Evolutionary conservation across 2,329 filamentous ascomycete genomes (phyloP), one percentile per base, ranked within the genome.

Genomic region (Lasiodiplodia gonubiensis): DNA sequence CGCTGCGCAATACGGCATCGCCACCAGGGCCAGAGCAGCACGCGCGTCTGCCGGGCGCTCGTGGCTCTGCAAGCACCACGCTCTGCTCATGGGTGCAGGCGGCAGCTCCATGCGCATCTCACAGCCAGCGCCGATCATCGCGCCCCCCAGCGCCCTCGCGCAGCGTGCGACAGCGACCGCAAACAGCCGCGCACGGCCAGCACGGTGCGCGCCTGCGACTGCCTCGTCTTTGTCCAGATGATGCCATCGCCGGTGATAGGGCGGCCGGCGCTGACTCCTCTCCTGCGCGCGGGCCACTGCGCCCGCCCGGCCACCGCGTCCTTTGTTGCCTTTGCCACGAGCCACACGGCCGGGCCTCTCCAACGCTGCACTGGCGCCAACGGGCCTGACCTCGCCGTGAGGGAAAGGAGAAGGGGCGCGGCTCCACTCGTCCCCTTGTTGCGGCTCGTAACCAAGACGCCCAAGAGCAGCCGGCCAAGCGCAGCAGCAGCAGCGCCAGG

Each of bases 281-380:
- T 37, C 21, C 54, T 25, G 42, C 42, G 42, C 42, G 27, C 46
- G 59, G 37, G 55, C 53, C 53, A 57, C 53, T 10, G 48, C 25
- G 14, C 42, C 14, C 23, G n/a, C 49, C 23, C 49, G 25, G 14
- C 30, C 53, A 33, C 53, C n/a, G 30, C 53, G 53, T 55, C 25
- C 57, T 60, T 60, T 60, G 57, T 48, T 49, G 57, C 59, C 59
- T 63, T 63, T 63, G 59, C 59, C 59, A 63, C 59, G 59, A 49
- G 57, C 39, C 55, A 59, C n/a, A 11, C n/a, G 55, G 55, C 55
- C 55, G 55, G 55, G 55, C 37, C 55, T 21, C 30, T 35, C 30
- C 54, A 23, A 35, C n/a, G 54, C 21, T 25, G 52, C 55, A 25
- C 14, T 37, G 55, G 35, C 53, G 53, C 53, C 53, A 35, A 37